These are phyloP conservation scores for Prunus armeniaca DNA, from an alignment of 306 rosid species.

Conservation along the genomic window DNA sequence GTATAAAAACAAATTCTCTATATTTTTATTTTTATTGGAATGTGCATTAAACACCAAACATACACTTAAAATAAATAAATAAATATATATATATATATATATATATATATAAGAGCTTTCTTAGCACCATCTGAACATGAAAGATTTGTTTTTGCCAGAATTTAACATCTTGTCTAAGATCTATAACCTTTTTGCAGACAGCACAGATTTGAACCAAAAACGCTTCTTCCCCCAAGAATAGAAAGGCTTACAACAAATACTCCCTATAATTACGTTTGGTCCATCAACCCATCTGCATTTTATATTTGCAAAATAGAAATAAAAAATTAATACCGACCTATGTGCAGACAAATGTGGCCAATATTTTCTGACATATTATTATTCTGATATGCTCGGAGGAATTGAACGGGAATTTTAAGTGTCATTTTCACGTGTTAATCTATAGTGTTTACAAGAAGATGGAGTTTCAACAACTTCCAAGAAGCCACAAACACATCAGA, in stretches of 20 bases:
- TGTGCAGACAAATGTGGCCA: background rate
- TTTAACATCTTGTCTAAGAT: background rate
- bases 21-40: too few relatives aligned
- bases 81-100: too few relatives aligned
- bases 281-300: background rate
- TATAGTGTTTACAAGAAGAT: slow-evolving; percentile 15
- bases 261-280: background rate
- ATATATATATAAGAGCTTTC: background rate
- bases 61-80: too few relatives aligned
- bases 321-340: too few relatives aligned
- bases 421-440: slow-evolving; percentile 28
- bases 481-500: background rate
- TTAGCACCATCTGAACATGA: background rate
- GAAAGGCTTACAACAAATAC: background rate
- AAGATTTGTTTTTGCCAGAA: background rate
- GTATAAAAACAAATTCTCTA: too few relatives aligned
- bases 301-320: background rate
- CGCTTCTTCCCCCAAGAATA: background rate
- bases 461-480: slow-evolving; percentile 26
- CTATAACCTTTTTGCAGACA: background rate
- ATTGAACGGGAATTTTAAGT: slow-evolving; percentile 6
- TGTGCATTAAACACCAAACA: too few relatives aligned
- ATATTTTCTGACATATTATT: background rate
- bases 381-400: background rate
- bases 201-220: background rate